Percentiles rank a stretch among this genome's conserved stretches.
Evolutionary conservation across 164 flowering plant genomes (phyloP).

Genomic region (Piper longum): DNA sequence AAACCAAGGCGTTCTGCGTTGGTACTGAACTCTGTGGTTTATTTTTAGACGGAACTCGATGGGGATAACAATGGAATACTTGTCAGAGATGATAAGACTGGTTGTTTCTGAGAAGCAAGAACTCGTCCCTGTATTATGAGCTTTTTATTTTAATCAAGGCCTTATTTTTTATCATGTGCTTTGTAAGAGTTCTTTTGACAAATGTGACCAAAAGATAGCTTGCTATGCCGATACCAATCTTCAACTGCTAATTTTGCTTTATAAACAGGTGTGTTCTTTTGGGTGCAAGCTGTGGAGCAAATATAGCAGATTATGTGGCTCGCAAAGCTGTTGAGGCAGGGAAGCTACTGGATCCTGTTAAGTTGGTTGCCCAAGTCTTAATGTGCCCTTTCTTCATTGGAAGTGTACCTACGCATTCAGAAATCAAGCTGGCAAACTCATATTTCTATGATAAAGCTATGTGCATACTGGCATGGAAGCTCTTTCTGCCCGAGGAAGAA

Average conservation of each 20-base stretch:
- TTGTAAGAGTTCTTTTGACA: too few species aligned
- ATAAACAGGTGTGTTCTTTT: conserved; percentile 36
- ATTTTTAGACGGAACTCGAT: too few species aligned
- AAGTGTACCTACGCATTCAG: conserved; percentile 40
- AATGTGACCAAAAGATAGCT: too few species aligned
- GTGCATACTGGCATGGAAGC: conserved; percentile 46
- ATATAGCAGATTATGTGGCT: conserved; percentile 41
- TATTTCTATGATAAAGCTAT: conserved; percentile 46
- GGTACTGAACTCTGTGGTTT: too few species aligned
- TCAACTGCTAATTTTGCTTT: not conserved
- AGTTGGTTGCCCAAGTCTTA: conserved; percentile 47
- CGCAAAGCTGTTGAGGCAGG: conserved; percentile 38
- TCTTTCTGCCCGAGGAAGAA: conserved; percentile 37
- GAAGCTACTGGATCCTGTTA: conserved; percentile 37
- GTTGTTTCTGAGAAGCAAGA: too few species aligned
- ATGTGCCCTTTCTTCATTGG: conserved; percentile 58
- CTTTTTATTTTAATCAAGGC: too few species aligned
- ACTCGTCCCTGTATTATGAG: too few species aligned
- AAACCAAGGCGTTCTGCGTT: too few species aligned
- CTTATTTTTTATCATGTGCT: too few species aligned
- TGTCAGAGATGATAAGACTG: too few species aligned
- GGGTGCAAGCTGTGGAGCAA: conserved; percentile 50
- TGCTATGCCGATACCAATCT: not conserved
- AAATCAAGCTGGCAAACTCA: conserved; percentile 37
- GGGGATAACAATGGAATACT: too few species aligned